Conservation (phyloP, 768 basidiomycete species). For the Pleurotus cornucopiae region DNA sequence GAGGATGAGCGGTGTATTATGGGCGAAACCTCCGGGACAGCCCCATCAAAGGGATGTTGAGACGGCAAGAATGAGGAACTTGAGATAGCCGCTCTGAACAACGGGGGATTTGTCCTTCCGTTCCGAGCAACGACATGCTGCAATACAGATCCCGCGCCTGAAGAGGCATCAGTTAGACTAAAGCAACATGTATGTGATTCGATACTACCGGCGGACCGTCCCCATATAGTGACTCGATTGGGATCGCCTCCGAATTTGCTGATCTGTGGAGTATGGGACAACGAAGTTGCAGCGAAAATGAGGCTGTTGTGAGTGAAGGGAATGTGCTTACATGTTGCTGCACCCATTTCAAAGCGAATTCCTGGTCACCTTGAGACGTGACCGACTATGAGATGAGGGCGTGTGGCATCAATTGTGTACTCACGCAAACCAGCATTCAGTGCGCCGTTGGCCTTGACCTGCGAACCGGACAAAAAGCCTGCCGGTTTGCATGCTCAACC, state of each 20-base stretch:
- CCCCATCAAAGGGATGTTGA: slow-evolving; percentile 28
- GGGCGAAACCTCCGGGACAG: slow-evolving; percentile 18
- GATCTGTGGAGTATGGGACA: background rate
- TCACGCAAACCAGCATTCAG: slow-evolving; percentile 4
- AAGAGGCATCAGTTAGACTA: background rate
- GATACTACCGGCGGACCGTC: slow-evolving; percentile 16
- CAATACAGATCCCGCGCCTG: slow-evolving; percentile 29
- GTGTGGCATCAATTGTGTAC: background rate
- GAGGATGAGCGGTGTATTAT: background rate
- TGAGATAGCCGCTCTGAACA: slow-evolving; percentile 27
- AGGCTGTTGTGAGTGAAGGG: too few relatives aligned
- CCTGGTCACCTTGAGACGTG: background rate
- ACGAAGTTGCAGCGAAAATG: background rate
- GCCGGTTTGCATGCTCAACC: background rate
- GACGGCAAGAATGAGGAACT: slow-evolving; percentile 29
- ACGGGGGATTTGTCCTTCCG: slow-evolving; percentile 25
- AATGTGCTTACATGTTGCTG: background rate
- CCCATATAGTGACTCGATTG: slow-evolving; percentile 20
- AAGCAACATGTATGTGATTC: background rate
- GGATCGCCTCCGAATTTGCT: slow-evolving; percentile 11
- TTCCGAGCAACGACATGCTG: slow-evolving; percentile 28
- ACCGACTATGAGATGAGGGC: background rate
- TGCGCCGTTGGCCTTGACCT: slow-evolving; percentile 9
- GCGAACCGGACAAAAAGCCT: slow-evolving; percentile 1
- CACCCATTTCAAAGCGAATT: slow-evolving; percentile 2